These are phyloP conservation scores for Candida pseudoviswanathii DNA, from an alignment of 1,139 yeast species.

Conservation along the genomic window DNA sequence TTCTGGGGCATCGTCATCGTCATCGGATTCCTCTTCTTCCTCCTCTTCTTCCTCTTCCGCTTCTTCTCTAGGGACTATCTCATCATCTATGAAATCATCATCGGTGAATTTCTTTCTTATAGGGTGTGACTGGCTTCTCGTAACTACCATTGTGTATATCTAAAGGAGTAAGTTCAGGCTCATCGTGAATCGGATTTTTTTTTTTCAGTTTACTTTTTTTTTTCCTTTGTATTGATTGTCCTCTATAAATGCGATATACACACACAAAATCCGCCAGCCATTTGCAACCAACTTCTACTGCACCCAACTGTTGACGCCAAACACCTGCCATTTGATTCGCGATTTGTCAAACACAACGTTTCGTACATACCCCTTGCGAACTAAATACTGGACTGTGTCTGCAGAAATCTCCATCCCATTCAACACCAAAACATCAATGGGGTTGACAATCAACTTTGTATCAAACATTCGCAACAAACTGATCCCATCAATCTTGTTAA, in stretches of 20 bases:
- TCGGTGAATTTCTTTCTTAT: conserved; percentile 30
- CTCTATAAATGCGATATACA: neutral
- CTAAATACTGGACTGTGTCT: conserved; percentile 30
- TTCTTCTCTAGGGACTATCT: conserved; percentile 11
- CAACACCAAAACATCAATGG: conserved; percentile 27
- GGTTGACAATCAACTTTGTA: conserved; percentile 11
- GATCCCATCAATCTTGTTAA: conserved; percentile 41
- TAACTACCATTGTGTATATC: conserved; percentile 24
- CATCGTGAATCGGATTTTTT: conserved; percentile 3
- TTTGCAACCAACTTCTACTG: conserved; percentile 6
- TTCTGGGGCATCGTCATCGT: conserved; percentile 52
- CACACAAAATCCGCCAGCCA: neutral
- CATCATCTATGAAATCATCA: conserved; percentile 19
- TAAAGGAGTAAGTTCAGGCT: neutral
- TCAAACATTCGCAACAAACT: conserved; percentile 39
- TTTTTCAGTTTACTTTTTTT: neutral
- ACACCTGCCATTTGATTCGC: conserved; percentile 36
- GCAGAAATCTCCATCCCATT: conserved; percentile 40
- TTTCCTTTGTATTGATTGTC: neutral
- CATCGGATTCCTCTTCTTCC: conserved; percentile 18
- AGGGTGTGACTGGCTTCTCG: conserved; percentile 24
- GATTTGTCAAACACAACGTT: conserved; percentile 28
- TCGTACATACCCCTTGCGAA: conserved; percentile 22
- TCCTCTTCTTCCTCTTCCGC: conserved; percentile 16
- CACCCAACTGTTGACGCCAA: conserved; percentile 33